phyloP scores from a whole-genome alignment of 352 stramenopile genomes.

The Pythium aphanidermatum region DNA sequence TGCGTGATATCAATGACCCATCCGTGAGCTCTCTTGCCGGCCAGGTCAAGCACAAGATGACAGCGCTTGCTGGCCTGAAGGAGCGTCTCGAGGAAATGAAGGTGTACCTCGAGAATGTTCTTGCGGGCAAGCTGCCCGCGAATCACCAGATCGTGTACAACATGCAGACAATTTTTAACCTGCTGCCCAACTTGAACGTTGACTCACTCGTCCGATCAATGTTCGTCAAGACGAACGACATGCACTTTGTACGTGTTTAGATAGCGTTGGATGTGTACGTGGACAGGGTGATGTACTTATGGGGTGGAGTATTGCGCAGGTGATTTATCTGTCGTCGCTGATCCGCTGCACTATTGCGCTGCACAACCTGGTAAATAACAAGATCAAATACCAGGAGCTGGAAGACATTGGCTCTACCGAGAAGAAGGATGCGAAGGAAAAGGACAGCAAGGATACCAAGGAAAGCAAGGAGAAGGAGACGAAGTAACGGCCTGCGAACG shows the following conservation, averaged over 20 bases:
- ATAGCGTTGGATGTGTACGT: neutral
- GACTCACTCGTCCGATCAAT: conserved; percentile 95
- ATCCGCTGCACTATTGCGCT: conserved; percentile 98
- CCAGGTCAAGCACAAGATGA: conserved; percentile 98
- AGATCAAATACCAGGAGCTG: conserved; percentile 95
- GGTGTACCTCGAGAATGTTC: conserved; percentile 94
- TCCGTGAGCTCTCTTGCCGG: conserved; percentile 97
- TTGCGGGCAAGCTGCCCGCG: conserved; percentile 60
- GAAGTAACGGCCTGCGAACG: conserved; percentile 5
- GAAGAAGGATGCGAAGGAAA: conserved; percentile 68
- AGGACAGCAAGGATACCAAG: conserved; percentile 21
- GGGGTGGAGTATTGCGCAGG: conserved; percentile 29
- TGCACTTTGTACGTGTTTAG: conserved; percentile 91
- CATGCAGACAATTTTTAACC: conserved; percentile 99
- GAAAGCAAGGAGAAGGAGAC: conserved; percentile 18
- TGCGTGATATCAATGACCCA: conserved; percentile 99
- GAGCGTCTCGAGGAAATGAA: conserved; percentile 97
- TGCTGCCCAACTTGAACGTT: conserved; percentile 98
- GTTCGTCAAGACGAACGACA: conserved; percentile 99
- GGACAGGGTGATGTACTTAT: conserved; percentile 2
- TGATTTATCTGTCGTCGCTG: conserved; percentile 97
- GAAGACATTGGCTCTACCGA: conserved; percentile 68
- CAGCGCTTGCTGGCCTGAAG: conserved; percentile 91
- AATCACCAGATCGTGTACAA: conserved; percentile 98
- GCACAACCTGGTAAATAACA: conserved; percentile 99